These are phyloP conservation scores for Tuctoria greenei DNA, from an alignment of 176 grass and related monocot species.

Conservation along the genomic window DNA sequence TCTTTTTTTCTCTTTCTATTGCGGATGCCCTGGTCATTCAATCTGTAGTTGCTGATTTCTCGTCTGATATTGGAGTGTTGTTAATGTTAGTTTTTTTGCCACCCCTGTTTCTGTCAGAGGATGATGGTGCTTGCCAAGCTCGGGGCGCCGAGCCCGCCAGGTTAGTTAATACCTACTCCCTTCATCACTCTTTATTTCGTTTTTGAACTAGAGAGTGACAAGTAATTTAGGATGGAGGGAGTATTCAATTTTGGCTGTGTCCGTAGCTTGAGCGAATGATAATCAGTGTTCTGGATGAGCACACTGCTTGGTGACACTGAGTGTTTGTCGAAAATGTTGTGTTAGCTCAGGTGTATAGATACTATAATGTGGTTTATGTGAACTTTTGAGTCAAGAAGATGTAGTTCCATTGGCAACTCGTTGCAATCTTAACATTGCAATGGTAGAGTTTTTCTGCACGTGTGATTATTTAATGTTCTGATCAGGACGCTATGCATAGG, in stretches of 20 bases:
- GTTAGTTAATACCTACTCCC: neutral
- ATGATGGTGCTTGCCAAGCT: constrained; percentile 19
- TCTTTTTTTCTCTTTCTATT: neutral
- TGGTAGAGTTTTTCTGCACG: neutral
- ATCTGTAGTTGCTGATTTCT: neutral
- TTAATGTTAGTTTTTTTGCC: neutral
- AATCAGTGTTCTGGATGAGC: neutral
- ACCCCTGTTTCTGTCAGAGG: neutral
- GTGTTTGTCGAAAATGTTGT: no score
- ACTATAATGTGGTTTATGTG: neutral
- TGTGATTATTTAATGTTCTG: neutral
- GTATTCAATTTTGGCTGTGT: neutral
- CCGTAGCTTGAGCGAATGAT: neutral
- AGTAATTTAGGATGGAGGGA: no score
- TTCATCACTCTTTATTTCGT: no score
- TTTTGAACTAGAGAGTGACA: no score
- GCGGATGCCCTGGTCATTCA: neutral
- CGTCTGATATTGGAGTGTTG: neutral
- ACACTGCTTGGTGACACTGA: no score
- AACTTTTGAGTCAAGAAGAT: neutral
- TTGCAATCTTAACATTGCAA: no score
- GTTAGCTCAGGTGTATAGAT: no score
- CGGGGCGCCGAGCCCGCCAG: neutral
- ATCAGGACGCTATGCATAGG: neutral
- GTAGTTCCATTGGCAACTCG: neutral